phyloP scores from a whole-genome alignment of 2,329 filamentous ascomycete species.

The Calonectria naviculata region DNA sequence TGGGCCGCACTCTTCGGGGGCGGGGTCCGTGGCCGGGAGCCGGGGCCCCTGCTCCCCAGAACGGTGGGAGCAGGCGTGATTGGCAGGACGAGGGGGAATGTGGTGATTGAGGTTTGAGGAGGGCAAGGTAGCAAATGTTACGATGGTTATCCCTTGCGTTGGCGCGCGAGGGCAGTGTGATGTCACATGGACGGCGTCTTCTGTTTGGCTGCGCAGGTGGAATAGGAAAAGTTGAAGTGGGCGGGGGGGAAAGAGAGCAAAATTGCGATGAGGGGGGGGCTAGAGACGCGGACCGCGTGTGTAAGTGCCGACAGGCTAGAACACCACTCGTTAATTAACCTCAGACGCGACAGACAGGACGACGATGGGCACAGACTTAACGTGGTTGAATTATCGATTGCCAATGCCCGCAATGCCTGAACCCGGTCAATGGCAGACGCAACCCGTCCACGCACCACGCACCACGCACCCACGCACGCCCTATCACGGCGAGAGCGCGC shows the following conservation, averaged over 20 bases:
- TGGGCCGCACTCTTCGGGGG: constrained; percentile 28
- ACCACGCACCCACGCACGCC: neutral
- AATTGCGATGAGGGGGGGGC: neutral
- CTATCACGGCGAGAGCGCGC: neutral
- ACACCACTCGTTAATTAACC: neutral
- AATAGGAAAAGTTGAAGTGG: neutral
- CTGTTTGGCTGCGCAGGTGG: neutral
- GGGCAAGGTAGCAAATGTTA: constrained; percentile 22
- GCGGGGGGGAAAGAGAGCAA: neutral
- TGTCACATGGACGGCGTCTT: constrained; percentile 4
- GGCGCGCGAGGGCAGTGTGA: constrained; percentile 7
- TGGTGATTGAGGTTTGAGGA: constrained; percentile 22
- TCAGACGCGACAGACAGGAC: neutral
- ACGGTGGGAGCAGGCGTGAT: constrained; percentile 39
- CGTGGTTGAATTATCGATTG: neutral
- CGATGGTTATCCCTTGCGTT: constrained; percentile 6
- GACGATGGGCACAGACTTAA: neutral
- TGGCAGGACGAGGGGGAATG: constrained; percentile 26
- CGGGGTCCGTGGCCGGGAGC: constrained; percentile 38
- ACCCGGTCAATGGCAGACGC: neutral
- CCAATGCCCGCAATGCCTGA: no score
- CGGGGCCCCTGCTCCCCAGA: constrained; percentile 41
- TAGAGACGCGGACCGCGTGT: neutral
- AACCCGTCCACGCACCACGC: no score
- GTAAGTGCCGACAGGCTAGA: constrained; percentile 4